Evolutionary conservation across 495 filamentous ascomycete species (phyloP).

Genomic region (Penicillium simplicissimum): DNA sequence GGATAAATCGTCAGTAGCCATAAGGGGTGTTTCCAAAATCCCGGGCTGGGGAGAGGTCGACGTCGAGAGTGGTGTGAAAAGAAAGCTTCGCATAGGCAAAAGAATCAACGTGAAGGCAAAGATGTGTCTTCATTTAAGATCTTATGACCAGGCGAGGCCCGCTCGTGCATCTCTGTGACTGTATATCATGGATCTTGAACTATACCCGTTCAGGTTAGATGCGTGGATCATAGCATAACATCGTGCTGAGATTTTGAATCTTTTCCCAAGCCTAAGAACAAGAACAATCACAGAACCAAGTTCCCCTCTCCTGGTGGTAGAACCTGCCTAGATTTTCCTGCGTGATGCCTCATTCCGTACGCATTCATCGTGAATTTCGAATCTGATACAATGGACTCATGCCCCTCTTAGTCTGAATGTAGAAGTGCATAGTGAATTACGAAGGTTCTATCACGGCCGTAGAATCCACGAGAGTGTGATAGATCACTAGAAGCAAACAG

Average conservation of each 20-base stretch:
- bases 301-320: no score
- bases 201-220: background rate
- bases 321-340: no score
- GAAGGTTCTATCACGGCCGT: no score
- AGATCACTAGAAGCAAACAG: background rate
- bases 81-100: no score
- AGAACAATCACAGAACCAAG: no score
- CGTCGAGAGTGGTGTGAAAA: background rate
- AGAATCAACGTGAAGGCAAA: background rate
- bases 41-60: conserved; percentile 8
- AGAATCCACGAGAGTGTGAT: background rate
- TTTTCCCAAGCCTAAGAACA: no score
- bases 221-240: background rate
- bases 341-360: no score
- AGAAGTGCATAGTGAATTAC: no score
- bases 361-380: no score
- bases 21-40: conserved; percentile 11
- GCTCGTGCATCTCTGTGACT: background rate
- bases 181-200: background rate
- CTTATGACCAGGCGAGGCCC: background rate
- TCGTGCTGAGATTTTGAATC: no score
- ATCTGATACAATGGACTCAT: no score
- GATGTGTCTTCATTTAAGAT: background rate
- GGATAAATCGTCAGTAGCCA: conserved; percentile 8
- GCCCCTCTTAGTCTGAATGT: no score